Percentiles rank a stretch among this genome's conserved stretches.
phyloP scores from a whole-genome alignment of 2,329 filamentous ascomycete species.

The Aureobasidium sp. region DNA sequence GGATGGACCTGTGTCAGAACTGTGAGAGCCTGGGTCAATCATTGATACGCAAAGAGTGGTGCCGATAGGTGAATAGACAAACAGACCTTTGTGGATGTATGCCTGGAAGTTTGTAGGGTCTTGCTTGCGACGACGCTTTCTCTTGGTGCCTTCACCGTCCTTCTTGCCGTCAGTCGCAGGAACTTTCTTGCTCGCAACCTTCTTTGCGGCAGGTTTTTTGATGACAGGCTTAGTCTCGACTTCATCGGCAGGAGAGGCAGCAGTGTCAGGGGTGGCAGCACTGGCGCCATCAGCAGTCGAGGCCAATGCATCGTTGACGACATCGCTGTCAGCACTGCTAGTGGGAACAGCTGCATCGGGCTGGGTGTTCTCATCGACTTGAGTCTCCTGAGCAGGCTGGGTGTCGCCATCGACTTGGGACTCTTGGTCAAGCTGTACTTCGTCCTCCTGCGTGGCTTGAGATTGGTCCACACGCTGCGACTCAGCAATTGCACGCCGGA shows the following conservation, averaged over 20 bases:
- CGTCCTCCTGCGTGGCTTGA: neutral
- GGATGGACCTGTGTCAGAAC: neutral
- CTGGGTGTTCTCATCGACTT: neutral
- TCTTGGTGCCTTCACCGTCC: neutral
- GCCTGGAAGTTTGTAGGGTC: neutral
- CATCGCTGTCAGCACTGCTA: neutral
- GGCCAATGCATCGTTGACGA: neutral
- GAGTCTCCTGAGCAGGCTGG: neutral
- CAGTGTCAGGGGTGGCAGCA: neutral
- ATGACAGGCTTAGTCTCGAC: neutral
- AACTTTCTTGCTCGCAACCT: constrained; percentile 42
- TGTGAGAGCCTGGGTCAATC: neutral
- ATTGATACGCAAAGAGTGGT: neutral
- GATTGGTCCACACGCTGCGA: too few species aligned
- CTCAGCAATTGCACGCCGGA: too few species aligned
- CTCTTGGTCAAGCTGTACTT: neutral
- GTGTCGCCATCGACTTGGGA: neutral
- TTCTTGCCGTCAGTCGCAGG: constrained; percentile 45
- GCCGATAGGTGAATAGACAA: neutral
- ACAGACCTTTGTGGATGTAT: constrained; percentile 2
- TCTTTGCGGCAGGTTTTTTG: neutral
- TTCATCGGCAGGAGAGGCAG: neutral
- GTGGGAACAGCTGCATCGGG: neutral
- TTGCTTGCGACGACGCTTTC: neutral
- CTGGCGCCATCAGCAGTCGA: neutral